Percentiles rank a stretch among this genome's conserved stretches.
These are phyloP conservation scores for Lichenothelia convexa DNA, from an alignment of 495 filamentous ascomycete species.

Conservation along the genomic window DNA sequence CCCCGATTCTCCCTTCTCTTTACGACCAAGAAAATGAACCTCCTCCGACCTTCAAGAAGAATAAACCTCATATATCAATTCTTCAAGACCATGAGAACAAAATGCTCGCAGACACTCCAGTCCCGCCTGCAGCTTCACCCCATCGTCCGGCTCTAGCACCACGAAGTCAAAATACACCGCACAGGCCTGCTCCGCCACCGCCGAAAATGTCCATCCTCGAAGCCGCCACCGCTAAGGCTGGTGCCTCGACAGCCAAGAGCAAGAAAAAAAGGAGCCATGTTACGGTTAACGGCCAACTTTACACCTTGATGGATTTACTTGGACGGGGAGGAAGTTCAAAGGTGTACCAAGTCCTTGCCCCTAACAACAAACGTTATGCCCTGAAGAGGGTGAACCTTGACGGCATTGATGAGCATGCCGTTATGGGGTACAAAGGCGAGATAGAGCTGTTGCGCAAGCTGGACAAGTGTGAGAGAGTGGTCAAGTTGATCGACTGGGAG, in stretches of 20 bases:
- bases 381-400: constrained; percentile 84
- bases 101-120: constrained; percentile 9
- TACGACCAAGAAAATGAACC: constrained; percentile 67
- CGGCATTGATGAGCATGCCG: constrained; percentile 64
- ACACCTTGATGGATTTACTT: constrained; percentile 73
- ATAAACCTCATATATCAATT: constrained; percentile 39
- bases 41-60: constrained; percentile 54
- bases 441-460: constrained; percentile 80
- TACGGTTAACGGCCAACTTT: constrained; percentile 77
- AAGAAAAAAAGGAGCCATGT: constrained; percentile 62
- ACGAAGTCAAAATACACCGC: constrained; percentile 59
- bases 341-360: constrained; percentile 92
- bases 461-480: constrained; percentile 68
- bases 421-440: constrained; percentile 87
- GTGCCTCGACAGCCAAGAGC: constrained; percentile 51
- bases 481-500: constrained; percentile 81
- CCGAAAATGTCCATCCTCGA: constrained; percentile 93
- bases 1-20: constrained; percentile 6
- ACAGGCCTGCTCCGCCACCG: constrained; percentile 41
- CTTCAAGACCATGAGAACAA: constrained; percentile 10
- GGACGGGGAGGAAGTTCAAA: constrained; percentile 82
- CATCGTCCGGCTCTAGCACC: constrained; percentile 51
- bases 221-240: constrained; percentile 69
- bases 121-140: constrained; percentile 25
- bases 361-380: constrained; percentile 86